A percentile compares a stretch with the other conserved stretches of the same genome.
phyloP scores from a whole-genome alignment of 1,139 yeast species.

The Candida neerlandica region DNA sequence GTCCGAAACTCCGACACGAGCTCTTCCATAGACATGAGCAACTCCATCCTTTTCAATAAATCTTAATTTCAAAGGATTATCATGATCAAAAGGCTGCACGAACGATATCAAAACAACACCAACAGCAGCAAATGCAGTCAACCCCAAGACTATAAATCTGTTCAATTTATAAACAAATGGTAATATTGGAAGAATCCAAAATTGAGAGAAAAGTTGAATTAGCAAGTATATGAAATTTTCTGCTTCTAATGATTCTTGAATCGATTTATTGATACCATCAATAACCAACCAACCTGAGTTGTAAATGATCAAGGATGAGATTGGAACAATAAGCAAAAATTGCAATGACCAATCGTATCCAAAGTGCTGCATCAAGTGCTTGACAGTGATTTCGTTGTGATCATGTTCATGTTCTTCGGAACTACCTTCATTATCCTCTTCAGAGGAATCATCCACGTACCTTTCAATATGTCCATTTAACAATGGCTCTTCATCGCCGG shows the following conservation, averaged over 20 bases:
- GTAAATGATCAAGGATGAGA: conserved; percentile 56
- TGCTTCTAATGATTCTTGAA: conserved; percentile 60
- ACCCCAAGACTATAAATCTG: conserved; percentile 44
- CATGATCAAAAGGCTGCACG: conserved; percentile 55
- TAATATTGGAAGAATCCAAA: conserved; percentile 58
- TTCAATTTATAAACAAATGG: conserved; percentile 77
- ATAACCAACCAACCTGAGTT: conserved; percentile 55
- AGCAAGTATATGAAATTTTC: conserved; percentile 51
- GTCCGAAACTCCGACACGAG: conserved; percentile 38
- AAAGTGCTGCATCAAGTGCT: conserved; percentile 36
- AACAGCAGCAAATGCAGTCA: conserved; percentile 29
- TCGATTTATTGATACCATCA: conserved; percentile 67
- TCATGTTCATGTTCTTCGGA: conserved; percentile 20
- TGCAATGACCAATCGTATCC: conserved; percentile 84
- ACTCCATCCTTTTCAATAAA: conserved; percentile 55
- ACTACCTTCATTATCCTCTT: conserved; percentile 16
- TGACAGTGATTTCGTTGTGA: conserved; percentile 20
- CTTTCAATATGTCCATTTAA: conserved; percentile 22
- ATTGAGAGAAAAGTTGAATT: conserved; percentile 34
- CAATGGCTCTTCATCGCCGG: conserved; percentile 33
- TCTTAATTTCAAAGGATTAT: conserved; percentile 69
- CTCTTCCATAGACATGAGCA: conserved; percentile 56
- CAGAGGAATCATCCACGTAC: conserved; percentile 14
- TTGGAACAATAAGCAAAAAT: conserved; percentile 65
- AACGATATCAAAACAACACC: conserved; percentile 41